phyloP scores from a whole-genome alignment of 2,329 filamentous ascomycete genomes.

The Tolypocladium paradoxum region DNA sequence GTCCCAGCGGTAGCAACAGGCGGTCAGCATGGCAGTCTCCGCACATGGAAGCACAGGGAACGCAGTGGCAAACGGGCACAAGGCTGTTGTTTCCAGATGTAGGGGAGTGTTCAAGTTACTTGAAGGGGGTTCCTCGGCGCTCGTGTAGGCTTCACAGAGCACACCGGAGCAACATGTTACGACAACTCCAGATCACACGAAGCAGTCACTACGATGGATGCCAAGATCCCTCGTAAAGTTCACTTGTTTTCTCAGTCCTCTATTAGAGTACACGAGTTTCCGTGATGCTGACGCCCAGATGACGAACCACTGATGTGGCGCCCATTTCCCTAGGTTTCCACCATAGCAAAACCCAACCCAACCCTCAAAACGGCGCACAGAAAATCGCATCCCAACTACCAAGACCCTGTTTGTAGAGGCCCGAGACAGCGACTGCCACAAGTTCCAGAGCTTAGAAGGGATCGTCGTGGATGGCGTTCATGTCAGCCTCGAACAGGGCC shows the following conservation, averaged over 20 bases:
- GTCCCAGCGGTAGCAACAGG: not conserved
- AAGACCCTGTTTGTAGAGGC: not conserved
- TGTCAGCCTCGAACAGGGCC: constrained; percentile 8
- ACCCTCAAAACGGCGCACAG: not conserved
- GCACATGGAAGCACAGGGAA: not conserved
- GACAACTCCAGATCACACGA: not conserved
- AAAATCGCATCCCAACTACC: not conserved
- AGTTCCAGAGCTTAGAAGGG: constrained; percentile 5
- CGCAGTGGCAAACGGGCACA: not conserved
- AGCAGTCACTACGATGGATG: not conserved
- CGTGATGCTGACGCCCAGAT: not conserved
- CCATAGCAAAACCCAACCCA: not conserved
- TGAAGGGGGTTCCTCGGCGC: not conserved
- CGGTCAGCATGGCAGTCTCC: not conserved
- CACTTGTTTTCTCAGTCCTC: not conserved
- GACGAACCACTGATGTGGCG: not conserved
- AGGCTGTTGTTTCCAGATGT: not conserved
- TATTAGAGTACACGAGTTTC: not conserved
- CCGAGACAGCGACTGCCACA: not conserved
- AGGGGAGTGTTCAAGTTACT: no score
- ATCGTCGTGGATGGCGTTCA: constrained; percentile 3
- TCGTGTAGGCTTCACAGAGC: not conserved
- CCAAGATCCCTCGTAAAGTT: not conserved
- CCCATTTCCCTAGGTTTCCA: not conserved
- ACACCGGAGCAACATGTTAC: not conserved